A percentile compares a stretch with the other conserved stretches of the same genome.
Conservation (phyloP, 177 flowering plant genomes). For the Vitis hybrid region DNA sequence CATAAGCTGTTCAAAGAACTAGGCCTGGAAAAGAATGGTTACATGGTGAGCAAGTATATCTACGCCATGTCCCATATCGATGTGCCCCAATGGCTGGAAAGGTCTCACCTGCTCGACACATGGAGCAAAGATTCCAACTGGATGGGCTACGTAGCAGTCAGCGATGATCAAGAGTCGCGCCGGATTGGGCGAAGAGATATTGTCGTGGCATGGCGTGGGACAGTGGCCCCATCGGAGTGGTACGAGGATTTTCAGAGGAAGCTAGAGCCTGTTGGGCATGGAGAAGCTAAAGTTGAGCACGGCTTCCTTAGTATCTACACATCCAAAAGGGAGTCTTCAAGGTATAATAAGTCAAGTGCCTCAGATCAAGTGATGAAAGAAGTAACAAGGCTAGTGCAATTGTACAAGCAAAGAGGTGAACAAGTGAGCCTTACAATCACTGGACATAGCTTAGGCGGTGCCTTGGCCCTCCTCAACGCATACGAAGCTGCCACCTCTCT, state of each 20-base stretch:
- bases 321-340: constrained; percentile 11
- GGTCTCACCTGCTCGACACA: constrained; percentile 4
- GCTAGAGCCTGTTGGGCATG: constrained; percentile 9
- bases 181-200: constrained; percentile 40
- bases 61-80: constrained; percentile 29
- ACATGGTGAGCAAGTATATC: constrained; percentile 28
- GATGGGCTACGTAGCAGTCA: constrained; percentile 42
- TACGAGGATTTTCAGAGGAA: constrained; percentile 13
- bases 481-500: constrained; percentile 12
- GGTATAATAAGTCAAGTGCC: constrained; percentile 27
- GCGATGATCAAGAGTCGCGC: constrained; percentile 15
- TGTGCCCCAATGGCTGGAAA: constrained; percentile 20
- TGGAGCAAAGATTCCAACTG: constrained; percentile 34
- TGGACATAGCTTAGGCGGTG: constrained; percentile 31
- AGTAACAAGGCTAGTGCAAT: constrained; percentile 8
- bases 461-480: constrained; percentile 24
- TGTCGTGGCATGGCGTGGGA: constrained; percentile 33
- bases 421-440: constrained; percentile 25
- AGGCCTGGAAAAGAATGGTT: constrained; percentile 21
- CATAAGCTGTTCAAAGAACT: constrained; percentile 17
- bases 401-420: constrained; percentile 18
- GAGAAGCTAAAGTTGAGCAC: constrained; percentile 15
- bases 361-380: constrained; percentile 31
- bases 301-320: constrained; percentile 29
- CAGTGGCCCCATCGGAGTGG: constrained; percentile 30